These are phyloP conservation scores for Plasmodium blacklocki DNA, from an alignment of 169 alveolate species.

Conservation along the genomic window DNA sequence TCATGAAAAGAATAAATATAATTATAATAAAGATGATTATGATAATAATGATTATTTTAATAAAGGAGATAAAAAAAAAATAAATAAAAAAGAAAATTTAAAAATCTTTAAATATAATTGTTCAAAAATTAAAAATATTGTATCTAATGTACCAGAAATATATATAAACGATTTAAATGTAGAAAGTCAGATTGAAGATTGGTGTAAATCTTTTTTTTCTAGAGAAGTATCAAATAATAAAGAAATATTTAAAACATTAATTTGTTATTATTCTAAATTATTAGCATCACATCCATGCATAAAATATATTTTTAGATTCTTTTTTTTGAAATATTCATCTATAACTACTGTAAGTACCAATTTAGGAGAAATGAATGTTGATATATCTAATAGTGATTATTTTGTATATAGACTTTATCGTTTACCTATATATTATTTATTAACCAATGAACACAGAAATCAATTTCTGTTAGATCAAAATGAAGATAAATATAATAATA, in stretches of 20 bases:
- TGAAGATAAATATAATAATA: background rate
- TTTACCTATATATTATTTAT: slow-evolving; percentile 75
- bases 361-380: slow-evolving; percentile 82
- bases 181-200: slow-evolving; percentile 81
- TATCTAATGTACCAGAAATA: slow-evolving; percentile 51
- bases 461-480: background rate
- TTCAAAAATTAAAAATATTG: slow-evolving; percentile 51
- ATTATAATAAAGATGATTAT: slow-evolving; percentile 42
- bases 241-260: slow-evolving; percentile 79
- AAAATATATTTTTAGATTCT: slow-evolving; percentile 79
- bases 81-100: slow-evolving; percentile 11
- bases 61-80: slow-evolving; percentile 9
- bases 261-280: slow-evolving; percentile 80
- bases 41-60: background rate
- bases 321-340: slow-evolving; percentile 80
- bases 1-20: slow-evolving; percentile 52
- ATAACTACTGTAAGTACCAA: slow-evolving; percentile 83
- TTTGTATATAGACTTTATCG: slow-evolving; percentile 75
- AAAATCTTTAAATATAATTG: slow-evolving; percentile 51
- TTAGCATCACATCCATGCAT: slow-evolving; percentile 81
- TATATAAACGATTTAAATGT: slow-evolving; percentile 77
- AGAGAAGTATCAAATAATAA: slow-evolving; percentile 79
- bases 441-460: background rate
- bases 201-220: slow-evolving; percentile 77
- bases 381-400: slow-evolving; percentile 80